phyloP scores from a whole-genome alignment of 163 green algal species.

The Trebouxiophyceae sp. region DNA sequence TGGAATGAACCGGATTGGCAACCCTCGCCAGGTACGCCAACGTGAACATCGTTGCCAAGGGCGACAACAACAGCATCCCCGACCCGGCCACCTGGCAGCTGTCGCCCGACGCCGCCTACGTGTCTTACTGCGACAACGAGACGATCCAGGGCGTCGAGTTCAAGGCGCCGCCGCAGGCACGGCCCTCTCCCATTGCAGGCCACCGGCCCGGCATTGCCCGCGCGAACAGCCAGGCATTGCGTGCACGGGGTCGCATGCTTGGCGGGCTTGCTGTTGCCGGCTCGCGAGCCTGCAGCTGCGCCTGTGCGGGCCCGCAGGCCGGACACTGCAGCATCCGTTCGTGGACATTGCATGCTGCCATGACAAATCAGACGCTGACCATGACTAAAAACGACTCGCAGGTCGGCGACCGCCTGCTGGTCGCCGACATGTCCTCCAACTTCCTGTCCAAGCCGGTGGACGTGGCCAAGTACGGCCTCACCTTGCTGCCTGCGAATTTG shows the following conservation, averaged over 20 bases:
- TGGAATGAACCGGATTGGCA: too few relatives aligned
- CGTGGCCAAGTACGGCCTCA: slow-evolving; percentile 87
- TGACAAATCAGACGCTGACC: too few relatives aligned
- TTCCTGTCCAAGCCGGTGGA: slow-evolving; percentile 97
- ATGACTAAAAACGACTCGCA: too few relatives aligned
- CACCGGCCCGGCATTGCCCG: too few relatives aligned
- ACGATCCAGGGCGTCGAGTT: slow-evolving; percentile 86
- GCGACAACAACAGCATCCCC: slow-evolving; percentile 79
- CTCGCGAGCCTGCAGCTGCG: too few relatives aligned
- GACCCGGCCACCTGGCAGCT: slow-evolving; percentile 73
- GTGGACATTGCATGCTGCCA: too few relatives aligned
- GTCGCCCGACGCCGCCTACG: slow-evolving; percentile 54
- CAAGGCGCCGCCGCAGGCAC: slow-evolving; percentile 43
- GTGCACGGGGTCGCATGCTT: too few relatives aligned
- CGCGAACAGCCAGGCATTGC: too few relatives aligned
- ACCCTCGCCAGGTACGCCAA: slow-evolving; percentile 29
- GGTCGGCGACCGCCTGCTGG: slow-evolving; percentile 52
- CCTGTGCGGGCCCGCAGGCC: too few relatives aligned
- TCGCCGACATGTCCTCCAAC: slow-evolving; percentile 98
- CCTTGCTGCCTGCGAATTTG: too few relatives aligned
- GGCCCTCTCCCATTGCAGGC: background rate
- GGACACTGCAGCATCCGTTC: too few relatives aligned
- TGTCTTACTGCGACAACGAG: slow-evolving; percentile 99
- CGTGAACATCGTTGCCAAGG: slow-evolving; percentile 82
- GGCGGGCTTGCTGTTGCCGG: too few relatives aligned